Conservation (phyloP, 202 grass and related monocot species). For the Setaria viridis region DNA sequence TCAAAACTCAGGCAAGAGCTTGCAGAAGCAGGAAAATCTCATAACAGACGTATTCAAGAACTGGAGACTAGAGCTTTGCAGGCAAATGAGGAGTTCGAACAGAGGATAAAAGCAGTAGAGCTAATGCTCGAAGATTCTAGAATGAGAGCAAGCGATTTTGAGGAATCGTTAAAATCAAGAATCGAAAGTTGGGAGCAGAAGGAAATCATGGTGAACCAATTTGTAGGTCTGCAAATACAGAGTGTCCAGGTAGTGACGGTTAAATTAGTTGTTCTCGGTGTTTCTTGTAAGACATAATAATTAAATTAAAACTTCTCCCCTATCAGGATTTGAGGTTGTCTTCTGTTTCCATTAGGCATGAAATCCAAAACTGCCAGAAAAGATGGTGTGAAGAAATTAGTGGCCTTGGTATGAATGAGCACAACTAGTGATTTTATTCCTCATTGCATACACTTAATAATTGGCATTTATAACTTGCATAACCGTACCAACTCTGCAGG, state of each 20-base stretch:
- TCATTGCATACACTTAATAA: slow-evolving; percentile 28
- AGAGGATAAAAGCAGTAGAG: slow-evolving; percentile 69
- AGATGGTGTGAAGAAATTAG: slow-evolving; percentile 77
- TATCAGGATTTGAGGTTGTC: slow-evolving; percentile 89
- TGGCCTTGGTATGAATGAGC: slow-evolving; percentile 67
- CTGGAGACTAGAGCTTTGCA: slow-evolving; percentile 47
- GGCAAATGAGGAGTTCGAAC: slow-evolving; percentile 40
- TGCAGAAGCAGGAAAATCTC: slow-evolving; percentile 52
- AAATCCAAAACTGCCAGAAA: slow-evolving; percentile 71
- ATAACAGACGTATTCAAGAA: slow-evolving; percentile 62
- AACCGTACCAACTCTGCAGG: slow-evolving; percentile 52
- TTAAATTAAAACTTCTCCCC: slow-evolving; percentile 51
- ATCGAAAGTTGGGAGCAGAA: slow-evolving; percentile 56
- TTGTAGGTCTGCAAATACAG: slow-evolving; percentile 59
- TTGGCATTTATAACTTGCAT: slow-evolving; percentile 29
- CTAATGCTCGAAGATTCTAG: slow-evolving; percentile 64
- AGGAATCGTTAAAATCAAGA: slow-evolving; percentile 63
- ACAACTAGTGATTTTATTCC: slow-evolving; percentile 21
- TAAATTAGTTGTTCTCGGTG: not conserved
- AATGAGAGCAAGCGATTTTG: slow-evolving; percentile 61
- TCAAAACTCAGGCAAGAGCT: slow-evolving; percentile 74
- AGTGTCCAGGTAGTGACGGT: slow-evolving; percentile 68
- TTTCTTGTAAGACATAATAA: slow-evolving; percentile 42
- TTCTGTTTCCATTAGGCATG: slow-evolving; percentile 78
- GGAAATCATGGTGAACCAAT: slow-evolving; percentile 55